Evolutionary conservation across 164 flowering plant genomes (phyloP), one percentile per base, ranked within the genome.

Genomic region (Hamamelis virginiana): DNA sequence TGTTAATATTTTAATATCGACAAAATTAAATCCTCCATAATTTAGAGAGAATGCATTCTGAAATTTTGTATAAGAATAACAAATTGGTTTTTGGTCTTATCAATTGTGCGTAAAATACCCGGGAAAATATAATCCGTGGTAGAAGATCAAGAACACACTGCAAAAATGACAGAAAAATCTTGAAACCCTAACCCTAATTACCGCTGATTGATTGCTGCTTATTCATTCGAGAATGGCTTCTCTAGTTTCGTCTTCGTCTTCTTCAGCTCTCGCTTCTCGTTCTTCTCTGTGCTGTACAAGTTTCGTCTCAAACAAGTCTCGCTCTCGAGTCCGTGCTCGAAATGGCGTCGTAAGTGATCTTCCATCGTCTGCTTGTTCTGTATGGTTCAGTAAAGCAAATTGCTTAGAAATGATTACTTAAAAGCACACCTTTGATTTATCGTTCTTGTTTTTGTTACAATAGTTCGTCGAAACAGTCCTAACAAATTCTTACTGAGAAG

Each of bases 291-390:
- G 18, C 59, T 52, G 33, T 51, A 68, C 52, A 51, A 28, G 58
- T 43, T 62, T 59, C 57, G 25, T 38, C 5, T 21, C 70, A 0
- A 26, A 45, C 26, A 70, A 66, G 21, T 69, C 69, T 22, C 80
- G 69, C 23, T 71, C 16, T 59, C 66, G 67, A 27, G 25, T 72
- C 41, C 62, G 74, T 27, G 13, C 66, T 10, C 72, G 66, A 43
- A 66, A 11, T 59, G 11, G 64, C 57, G 48, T 71, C 45, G 76
- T 75, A 61, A 64, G 74, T 76, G 19, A 18, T 10, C n/a, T 33
- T 33, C 22, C 1, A 16, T 44, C 5, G 16, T 33, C 60, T 57
- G 16, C 28, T 56, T 22, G 55, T 9, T 52, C 57, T 10, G 18
- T 18, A 21, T n/a, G 5, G 12, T 21, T 55, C 41, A 33, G 41